Evolutionary conservation across 768 basidiomycete genomes (phyloP).

Genomic region (Lyophyllum semitale): DNA sequence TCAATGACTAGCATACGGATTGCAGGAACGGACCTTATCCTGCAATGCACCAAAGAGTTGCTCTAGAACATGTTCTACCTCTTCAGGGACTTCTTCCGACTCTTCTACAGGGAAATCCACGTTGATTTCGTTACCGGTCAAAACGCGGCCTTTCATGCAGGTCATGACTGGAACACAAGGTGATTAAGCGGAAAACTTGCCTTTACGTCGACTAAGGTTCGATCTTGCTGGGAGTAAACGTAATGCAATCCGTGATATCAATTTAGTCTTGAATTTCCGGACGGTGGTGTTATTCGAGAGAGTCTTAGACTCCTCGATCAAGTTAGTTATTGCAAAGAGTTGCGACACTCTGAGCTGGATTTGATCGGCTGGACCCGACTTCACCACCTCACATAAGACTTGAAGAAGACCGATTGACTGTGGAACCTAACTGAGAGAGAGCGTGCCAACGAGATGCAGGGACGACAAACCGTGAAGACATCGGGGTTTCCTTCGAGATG

Average conservation of each 20-base stretch:
- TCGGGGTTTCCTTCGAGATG: conserved; percentile 41
- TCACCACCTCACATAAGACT: conserved; percentile 69
- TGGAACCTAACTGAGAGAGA: background rate
- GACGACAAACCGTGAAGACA: conserved; percentile 48
- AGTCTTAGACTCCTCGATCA: conserved; percentile 39
- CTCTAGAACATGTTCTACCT: conserved; percentile 74
- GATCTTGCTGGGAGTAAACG: conserved; percentile 57
- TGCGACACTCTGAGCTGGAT: conserved; percentile 43
- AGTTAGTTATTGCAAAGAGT: conserved; percentile 46
- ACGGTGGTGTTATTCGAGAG: conserved; percentile 63
- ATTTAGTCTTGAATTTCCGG: conserved; percentile 69
- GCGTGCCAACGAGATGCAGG: conserved; percentile 5
- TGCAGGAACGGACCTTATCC: conserved; percentile 63
- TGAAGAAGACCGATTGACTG: conserved; percentile 72
- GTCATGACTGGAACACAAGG: conserved; percentile 1
- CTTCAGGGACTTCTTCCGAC: conserved; percentile 72
- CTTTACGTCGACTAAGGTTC: conserved; percentile 38
- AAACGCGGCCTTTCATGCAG: conserved; percentile 28
- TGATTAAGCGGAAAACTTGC: conserved; percentile 27
- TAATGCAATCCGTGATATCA: conserved; percentile 64
- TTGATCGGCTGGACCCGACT: conserved; percentile 59
- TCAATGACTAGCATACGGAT: conserved; percentile 3
- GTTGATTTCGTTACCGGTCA: conserved; percentile 24
- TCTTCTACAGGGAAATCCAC: conserved; percentile 22
- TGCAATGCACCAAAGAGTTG: conserved; percentile 72